phyloP scores from a whole-genome alignment of 2,329 filamentous ascomycete species.

The Colletotrichum ledebouriae region DNA sequence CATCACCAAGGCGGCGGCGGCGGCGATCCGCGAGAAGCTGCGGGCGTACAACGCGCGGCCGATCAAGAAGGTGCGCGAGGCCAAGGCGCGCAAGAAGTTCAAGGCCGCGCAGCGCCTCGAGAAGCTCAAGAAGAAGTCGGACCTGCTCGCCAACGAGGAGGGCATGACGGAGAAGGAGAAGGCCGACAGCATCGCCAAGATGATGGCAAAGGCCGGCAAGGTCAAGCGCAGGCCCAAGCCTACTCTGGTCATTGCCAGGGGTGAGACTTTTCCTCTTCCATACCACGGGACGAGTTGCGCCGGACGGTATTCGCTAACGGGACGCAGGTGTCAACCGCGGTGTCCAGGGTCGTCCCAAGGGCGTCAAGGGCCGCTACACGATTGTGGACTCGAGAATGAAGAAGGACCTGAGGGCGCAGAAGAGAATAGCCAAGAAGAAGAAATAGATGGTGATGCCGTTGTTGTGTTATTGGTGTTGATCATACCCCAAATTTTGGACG shows the following conservation, averaged over 20 bases:
- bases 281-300: too few species aligned
- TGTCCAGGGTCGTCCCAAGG: slow-evolving; percentile 86
- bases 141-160: slow-evolving; percentile 88
- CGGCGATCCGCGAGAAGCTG: slow-evolving; percentile 94
- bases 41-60: slow-evolving; percentile 94
- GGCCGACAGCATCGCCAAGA: slow-evolving; percentile 82
- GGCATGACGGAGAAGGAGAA: slow-evolving; percentile 97
- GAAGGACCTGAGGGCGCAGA: slow-evolving; percentile 92
- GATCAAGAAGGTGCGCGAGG: slow-evolving; percentile 99
- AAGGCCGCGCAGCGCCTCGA: slow-evolving; percentile 91
- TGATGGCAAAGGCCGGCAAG: slow-evolving; percentile 85
- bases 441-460: slow-evolving; percentile 53
- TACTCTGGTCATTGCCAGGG: slow-evolving; percentile 89
- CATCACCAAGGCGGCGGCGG: slow-evolving; percentile 90
- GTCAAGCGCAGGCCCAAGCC: slow-evolving; percentile 88
- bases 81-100: slow-evolving; percentile 96
- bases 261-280: slow-evolving; percentile 52
- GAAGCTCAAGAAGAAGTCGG: slow-evolving; percentile 98
- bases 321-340: slow-evolving; percentile 74
- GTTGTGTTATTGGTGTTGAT: slow-evolving; percentile 10
- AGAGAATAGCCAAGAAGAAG: slow-evolving; percentile 81
- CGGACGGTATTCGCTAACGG: slow-evolving; percentile 17
- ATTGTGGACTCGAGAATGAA: slow-evolving; percentile 96
- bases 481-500: slow-evolving; percentile 33
- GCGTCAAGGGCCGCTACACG: slow-evolving; percentile 96